Conservation (phyloP, 208 protist genomes). For the Trypanosoma scelopori region DNA sequence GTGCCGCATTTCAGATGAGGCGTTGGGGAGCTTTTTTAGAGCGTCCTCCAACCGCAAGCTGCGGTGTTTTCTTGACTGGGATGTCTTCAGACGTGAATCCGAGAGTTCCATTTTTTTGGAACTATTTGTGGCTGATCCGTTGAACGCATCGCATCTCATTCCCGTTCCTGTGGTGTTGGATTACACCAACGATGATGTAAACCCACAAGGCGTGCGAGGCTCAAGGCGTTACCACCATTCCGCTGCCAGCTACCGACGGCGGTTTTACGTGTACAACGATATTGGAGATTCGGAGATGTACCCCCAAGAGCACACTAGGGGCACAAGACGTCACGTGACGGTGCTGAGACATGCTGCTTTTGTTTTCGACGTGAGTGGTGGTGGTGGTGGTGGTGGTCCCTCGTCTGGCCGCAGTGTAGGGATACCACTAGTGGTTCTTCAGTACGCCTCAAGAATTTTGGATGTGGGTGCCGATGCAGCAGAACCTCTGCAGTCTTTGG, state of each 20-base stretch:
- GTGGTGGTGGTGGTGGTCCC: too few relatives aligned
- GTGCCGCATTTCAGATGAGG: constrained; percentile 45
- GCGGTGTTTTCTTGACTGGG: constrained; percentile 44
- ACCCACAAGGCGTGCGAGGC: constrained; percentile 34
- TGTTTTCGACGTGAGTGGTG: constrained; percentile 33
- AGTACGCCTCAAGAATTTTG: constrained; percentile 50
- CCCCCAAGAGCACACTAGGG: not conserved
- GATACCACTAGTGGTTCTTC: constrained; percentile 55
- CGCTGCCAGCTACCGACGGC: constrained; percentile 35
- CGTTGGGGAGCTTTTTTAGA: constrained; percentile 42
- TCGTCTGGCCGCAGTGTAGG: too few relatives aligned
- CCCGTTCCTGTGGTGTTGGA: constrained; percentile 65
- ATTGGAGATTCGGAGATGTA: constrained; percentile 29
- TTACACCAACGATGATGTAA: constrained; percentile 42
- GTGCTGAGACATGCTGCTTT: constrained; percentile 35
- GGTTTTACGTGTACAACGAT: constrained; percentile 80
- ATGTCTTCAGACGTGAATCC: constrained; percentile 32
- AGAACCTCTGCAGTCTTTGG: too few relatives aligned
- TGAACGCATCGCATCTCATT: constrained; percentile 50
- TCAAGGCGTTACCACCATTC: constrained; percentile 31
- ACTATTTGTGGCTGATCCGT: constrained; percentile 59
- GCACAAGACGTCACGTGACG: constrained; percentile 6
- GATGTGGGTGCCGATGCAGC: constrained; percentile 20
- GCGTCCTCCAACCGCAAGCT: constrained; percentile 40
- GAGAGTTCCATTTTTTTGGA: constrained; percentile 63